Evolutionary conservation across 2,329 filamentous ascomycete genomes (phyloP), one percentile per base, ranked within the genome.

Genomic region (Alternaria conjuncta): DNA sequence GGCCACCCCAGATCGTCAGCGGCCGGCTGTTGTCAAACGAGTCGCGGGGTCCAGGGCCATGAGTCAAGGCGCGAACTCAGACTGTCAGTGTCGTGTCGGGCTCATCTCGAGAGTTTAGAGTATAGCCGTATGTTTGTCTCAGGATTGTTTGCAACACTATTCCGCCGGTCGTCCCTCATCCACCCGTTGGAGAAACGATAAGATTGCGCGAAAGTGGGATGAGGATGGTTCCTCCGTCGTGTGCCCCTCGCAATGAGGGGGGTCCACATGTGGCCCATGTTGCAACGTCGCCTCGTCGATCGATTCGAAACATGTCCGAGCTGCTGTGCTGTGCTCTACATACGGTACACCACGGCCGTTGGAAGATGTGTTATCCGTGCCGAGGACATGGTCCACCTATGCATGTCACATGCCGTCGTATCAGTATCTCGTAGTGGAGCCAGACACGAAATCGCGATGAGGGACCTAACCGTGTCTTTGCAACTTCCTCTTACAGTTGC

Each of bases 21-120:
- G 36, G 36, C 36, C 36, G 36, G 36, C 45, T 18, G 28, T 20
- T 44, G 11, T 20, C 26, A 36, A 28, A 46, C 55, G 54, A 41
- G 26, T 57, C 60, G 46, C 28, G 15, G 55, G n/a, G 57, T 54
- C 46, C n/a, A 28, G 57, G 56, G 56, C 28, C 25, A 50, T 30
- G 53, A 45, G 25, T 20, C 25, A 36, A 47, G 21, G 25, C 9
- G 20, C 45, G 18, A 45, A 36, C 21, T 26, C 43, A 46, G 18
- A 23, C 23, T 54, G 43, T 47, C 25, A 25, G 26, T 58, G 46
- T 41, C 20, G n/a, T 41, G 36, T 53, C 30, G 28, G 28, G 30
- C 30, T 12, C 32, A 53, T 53, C 30, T 53, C 20, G 30, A 53
- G 13, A 53, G 49, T 53, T 53, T 53, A 21, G 30, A 41, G n/a